Percentiles rank a stretch among this genome's conserved stretches.
These are phyloP conservation scores for Cystofilobasidium capitatum DNA, from an alignment of 768 basidiomycete genomes.

Conservation along the genomic window DNA sequence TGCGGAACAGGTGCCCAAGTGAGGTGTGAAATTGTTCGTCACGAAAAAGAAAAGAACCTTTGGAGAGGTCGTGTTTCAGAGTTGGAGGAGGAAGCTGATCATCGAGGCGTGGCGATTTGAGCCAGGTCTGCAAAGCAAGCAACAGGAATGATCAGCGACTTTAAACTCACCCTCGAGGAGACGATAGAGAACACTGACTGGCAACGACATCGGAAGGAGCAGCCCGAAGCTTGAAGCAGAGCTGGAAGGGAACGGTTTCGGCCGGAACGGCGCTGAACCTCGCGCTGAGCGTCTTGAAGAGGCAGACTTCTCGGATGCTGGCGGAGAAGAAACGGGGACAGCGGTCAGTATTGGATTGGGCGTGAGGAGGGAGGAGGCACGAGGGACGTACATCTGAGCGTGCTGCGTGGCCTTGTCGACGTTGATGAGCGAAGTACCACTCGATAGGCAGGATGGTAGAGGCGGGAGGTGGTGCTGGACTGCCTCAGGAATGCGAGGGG, in stretches of 20 bases:
- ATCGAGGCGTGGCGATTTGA: too few species aligned
- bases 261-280: not conserved
- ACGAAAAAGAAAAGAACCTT: too few species aligned
- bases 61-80: too few species aligned
- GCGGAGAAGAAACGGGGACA: not conserved
- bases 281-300: conserved; percentile 18
- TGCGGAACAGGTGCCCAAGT: too few species aligned
- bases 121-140: too few species aligned
- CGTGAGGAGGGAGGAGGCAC: not conserved
- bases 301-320: conserved; percentile 18
- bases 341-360: not conserved
- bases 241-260: conserved; percentile 4
- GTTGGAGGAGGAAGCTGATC: too few species aligned
- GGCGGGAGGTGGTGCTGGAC: not conserved
- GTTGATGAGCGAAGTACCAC: conserved; percentile 10
- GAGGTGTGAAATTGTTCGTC: too few species aligned
- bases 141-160: too few species aligned
- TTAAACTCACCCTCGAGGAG: not conserved
- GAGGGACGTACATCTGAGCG: conserved; percentile 13
- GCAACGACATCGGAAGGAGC: not conserved
- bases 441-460: not conserved
- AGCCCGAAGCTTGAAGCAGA: conserved; percentile 11
- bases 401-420: conserved; percentile 17
- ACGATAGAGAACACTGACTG: not conserved
- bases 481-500: not conserved